Conservation (phyloP, 2,329 filamentous ascomycete species). For the Pseudogymnoascus sp. region DNA sequence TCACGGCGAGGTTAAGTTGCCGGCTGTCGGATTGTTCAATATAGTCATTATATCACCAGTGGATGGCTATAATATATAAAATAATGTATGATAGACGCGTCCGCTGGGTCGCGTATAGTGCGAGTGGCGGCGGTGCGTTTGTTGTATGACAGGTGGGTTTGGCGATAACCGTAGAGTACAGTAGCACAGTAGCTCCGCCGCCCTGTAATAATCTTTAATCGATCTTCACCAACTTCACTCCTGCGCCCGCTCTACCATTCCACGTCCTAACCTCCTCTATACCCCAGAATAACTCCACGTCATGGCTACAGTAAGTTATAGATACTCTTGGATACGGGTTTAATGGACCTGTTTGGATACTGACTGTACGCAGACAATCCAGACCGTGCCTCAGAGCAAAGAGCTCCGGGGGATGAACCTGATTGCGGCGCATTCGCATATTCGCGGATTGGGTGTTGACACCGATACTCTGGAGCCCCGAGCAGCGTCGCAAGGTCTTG, state of each 20-base stretch:
- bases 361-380: slow-evolving; percentile 46
- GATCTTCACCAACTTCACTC: neutral
- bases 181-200: neutral
- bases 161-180: slow-evolving; percentile 2
- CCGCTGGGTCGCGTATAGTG: neutral
- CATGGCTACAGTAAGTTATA: neutral
- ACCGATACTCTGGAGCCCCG: slow-evolving; percentile 83
- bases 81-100: neutral
- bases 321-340: neutral
- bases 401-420: slow-evolving; percentile 95
- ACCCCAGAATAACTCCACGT: neutral
- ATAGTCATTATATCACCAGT: neutral
- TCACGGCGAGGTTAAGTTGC: neutral
- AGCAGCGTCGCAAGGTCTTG: slow-evolving; percentile 78
- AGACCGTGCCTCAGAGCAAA: slow-evolving; percentile 87
- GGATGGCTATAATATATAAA: no score
- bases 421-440: slow-evolving; percentile 96
- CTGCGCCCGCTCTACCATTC: neutral
- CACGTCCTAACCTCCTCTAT: neutral
- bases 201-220: slow-evolving; percentile 5
- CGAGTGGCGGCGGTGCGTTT: neutral
- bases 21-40: neutral
- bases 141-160: neutral
- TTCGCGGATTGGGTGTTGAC: slow-evolving; percentile 91
- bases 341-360: neutral